These are phyloP conservation scores for Didymella keratinophila DNA, from an alignment of 2,329 filamentous ascomycete species.

Conservation along the genomic window DNA sequence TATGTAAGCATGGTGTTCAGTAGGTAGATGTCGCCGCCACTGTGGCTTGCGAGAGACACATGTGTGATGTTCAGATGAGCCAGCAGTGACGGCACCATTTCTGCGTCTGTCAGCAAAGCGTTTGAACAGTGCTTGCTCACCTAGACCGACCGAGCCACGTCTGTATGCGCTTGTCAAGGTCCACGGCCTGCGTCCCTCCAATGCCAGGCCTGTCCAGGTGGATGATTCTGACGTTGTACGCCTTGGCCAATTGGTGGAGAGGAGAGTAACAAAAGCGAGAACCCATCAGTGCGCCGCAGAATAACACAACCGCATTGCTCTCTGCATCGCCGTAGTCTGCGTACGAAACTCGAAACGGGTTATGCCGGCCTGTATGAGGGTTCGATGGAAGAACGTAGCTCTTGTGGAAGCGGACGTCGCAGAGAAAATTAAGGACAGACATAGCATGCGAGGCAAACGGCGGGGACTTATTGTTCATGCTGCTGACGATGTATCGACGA, in stretches of 20 bases:
- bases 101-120: constrained; percentile 23
- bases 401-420: constrained; percentile 39
- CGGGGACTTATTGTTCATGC: neutral
- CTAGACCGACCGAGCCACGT: constrained; percentile 39
- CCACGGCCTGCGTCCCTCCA: constrained; percentile 38
- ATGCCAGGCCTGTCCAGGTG: constrained; percentile 43
- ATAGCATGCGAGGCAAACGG: constrained; percentile 10
- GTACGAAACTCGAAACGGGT: constrained; percentile 39
- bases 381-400: constrained; percentile 35
- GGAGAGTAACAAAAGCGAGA: constrained; percentile 35
- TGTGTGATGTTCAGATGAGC: constrained; percentile 39
- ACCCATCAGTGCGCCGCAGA: constrained; percentile 42
- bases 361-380: constrained; percentile 25
- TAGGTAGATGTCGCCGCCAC: constrained; percentile 42
- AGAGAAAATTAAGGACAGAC: constrained; percentile 40
- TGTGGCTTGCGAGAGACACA: constrained; percentile 45
- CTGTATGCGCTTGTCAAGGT: constrained; percentile 34
- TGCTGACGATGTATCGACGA: neutral
- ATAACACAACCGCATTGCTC: constrained; percentile 41
- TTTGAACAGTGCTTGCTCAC: neutral
- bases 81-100: constrained; percentile 42
- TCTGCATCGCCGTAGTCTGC: constrained; percentile 40
- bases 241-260: constrained; percentile 40
- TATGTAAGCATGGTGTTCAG: constrained; percentile 41
- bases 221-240: constrained; percentile 39